Evolutionary conservation across 2,329 filamentous ascomycete species (phyloP).

Genomic region (Fusarium sacchari): DNA sequence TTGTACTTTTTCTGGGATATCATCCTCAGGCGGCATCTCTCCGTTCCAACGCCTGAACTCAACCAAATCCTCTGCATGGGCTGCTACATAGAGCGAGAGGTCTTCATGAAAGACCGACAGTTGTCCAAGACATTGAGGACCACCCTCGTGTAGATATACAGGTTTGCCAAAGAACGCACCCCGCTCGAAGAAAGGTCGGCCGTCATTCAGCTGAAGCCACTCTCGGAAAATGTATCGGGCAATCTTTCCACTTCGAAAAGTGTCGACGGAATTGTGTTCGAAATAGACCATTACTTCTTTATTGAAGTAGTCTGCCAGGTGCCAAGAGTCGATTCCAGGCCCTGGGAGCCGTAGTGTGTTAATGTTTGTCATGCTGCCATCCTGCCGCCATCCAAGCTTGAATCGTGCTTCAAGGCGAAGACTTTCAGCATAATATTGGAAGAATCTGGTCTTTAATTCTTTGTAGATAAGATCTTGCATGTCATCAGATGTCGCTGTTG

Average conservation of each 20-base stretch:
- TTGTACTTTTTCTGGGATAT: not conserved
- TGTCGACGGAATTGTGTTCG: not conserved
- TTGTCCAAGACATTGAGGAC: not conserved
- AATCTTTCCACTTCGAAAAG: not conserved
- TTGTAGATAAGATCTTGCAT: not conserved
- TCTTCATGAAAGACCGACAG: rapidly evolving
- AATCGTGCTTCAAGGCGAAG: not conserved
- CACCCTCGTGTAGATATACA: rapidly evolving
- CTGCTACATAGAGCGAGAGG: rapidly evolving
- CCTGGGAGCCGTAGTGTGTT: not conserved
- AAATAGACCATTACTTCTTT: not conserved
- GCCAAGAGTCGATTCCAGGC: too few species aligned
- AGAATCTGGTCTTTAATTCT: not conserved
- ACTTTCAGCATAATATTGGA: not conserved
- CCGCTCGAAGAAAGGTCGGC: not conserved
- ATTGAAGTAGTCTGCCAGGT: not conserved
- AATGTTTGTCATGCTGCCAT: not conserved
- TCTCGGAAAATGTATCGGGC: not conserved
- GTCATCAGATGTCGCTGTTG: rapidly evolving
- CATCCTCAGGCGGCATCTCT: not conserved
- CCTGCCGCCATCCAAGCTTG: not conserved
- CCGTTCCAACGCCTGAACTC: not conserved
- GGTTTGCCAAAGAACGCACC: not conserved
- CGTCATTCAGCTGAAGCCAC: not conserved
- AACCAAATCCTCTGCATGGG: not conserved